Percentiles rank a stretch among this genome's conserved stretches.
These are phyloP conservation scores for Abrus pulchellus DNA, from an alignment of 306 rosid genomes.

Conservation along the genomic window DNA sequence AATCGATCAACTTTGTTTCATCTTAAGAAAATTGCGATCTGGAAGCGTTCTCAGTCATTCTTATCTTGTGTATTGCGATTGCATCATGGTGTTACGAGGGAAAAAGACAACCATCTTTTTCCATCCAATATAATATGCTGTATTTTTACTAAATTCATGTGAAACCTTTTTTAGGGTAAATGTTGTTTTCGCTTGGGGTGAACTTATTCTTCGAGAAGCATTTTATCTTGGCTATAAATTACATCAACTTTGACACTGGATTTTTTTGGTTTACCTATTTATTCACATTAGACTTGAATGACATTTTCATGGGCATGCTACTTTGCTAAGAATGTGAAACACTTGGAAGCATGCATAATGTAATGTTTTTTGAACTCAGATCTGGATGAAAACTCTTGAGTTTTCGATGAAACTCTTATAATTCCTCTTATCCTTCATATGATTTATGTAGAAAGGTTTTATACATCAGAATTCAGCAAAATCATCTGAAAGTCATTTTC, in stretches of 20 bases:
- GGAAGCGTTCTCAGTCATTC: neutral
- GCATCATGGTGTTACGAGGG: neutral
- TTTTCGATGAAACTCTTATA: slow-evolving; percentile 7
- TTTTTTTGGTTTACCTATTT: neutral
- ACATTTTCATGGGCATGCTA: slow-evolving; percentile 25
- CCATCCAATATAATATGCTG: neutral
- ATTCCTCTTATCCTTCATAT: slow-evolving; percentile 20
- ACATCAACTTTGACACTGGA: slow-evolving; percentile 26
- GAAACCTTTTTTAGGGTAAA: neutral
- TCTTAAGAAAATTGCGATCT: neutral
- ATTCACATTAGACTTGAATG: slow-evolving; percentile 11
- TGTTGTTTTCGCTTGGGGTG: slow-evolving; percentile 4
- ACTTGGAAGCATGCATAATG: slow-evolving; percentile 10
- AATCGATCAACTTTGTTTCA: neutral
- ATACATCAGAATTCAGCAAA: neutral
- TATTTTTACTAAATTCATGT: neutral
- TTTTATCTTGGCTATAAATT: slow-evolving; percentile 8
- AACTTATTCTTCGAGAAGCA: neutral
- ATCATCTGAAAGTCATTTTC: slow-evolving; percentile 17
- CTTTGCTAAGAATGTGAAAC: slow-evolving; percentile 15
- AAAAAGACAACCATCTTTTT: neutral
- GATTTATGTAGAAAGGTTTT: neutral
- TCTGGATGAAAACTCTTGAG: neutral
- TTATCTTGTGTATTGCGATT: slow-evolving; percentile 27
- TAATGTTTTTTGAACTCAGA: neutral